These are phyloP conservation scores for Funneliformis geosporum DNA, from an alignment of 192 early-diverging fungal genomes.

Conservation along the genomic window DNA sequence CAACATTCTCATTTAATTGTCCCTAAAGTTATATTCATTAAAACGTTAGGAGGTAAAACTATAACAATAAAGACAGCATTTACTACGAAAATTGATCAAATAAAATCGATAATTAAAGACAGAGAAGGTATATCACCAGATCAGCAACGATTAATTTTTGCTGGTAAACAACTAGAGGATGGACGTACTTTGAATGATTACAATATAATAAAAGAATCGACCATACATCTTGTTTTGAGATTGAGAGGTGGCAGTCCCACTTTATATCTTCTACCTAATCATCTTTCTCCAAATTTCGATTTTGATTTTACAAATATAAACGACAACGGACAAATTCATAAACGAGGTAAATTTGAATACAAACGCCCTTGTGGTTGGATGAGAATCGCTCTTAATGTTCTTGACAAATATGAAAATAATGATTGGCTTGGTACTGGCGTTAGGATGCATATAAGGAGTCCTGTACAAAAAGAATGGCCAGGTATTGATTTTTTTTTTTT, in stretches of 20 bases:
- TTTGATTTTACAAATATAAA: slow-evolving; percentile 17
- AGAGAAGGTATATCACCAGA: slow-evolving; percentile 87
- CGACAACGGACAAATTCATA: neutral
- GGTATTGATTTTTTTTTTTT: neutral
- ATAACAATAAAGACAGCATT: too few relatives aligned
- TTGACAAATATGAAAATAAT: slow-evolving; percentile 4
- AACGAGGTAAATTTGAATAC: neutral
- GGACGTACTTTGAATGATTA: slow-evolving; percentile 74
- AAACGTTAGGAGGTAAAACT: too few relatives aligned
- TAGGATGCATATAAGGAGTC: neutral
- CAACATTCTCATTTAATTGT: too few relatives aligned
- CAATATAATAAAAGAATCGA: slow-evolving; percentile 86
- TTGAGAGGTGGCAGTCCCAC: slow-evolving; percentile 72
- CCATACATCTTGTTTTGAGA: slow-evolving; percentile 73
- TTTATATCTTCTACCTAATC: slow-evolving; percentile 4
- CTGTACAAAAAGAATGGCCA: slow-evolving; percentile 25
- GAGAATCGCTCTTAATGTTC: slow-evolving; percentile 14
- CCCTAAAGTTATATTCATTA: too few relatives aligned
- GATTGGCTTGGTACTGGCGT: neutral
- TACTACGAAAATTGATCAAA: slow-evolving; percentile 72
- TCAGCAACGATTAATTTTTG: slow-evolving; percentile 81
- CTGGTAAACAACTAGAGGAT: slow-evolving; percentile 83
- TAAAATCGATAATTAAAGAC: slow-evolving; percentile 83
- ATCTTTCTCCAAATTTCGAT: slow-evolving; percentile 7
- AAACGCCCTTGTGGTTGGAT: slow-evolving; percentile 23